These are phyloP conservation scores for Knoxia roxburghii DNA, from an alignment of 257 asterid genomes.

Conservation along the genomic window DNA sequence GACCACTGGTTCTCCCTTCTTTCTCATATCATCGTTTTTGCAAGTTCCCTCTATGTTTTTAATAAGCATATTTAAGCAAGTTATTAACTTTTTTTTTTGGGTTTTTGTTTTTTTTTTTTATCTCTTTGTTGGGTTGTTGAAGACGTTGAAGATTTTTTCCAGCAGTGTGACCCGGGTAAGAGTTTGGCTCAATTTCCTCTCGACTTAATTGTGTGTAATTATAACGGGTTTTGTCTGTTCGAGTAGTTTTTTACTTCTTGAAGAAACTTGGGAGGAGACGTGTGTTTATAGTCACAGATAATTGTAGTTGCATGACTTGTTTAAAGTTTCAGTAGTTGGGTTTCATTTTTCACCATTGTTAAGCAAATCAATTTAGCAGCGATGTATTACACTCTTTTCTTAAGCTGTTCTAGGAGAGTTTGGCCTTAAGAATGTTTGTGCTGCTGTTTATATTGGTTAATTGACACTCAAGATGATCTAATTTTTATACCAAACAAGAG, in stretches of 20 bases:
- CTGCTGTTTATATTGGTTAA: not conserved
- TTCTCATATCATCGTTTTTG: not conserved
- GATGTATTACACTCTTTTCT: not conserved
- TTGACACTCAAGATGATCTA: not conserved
- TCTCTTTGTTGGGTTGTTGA: slow-evolving; percentile 3
- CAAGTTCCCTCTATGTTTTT: not conserved
- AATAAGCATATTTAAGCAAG: not conserved
- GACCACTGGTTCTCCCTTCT: slow-evolving; percentile 28
- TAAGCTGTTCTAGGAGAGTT: not conserved
- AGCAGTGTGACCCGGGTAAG: slow-evolving; percentile 50
- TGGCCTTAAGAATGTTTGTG: not conserved
- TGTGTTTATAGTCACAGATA: not conserved
- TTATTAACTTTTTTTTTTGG: not conserved
- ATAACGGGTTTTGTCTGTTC: too few relatives aligned
- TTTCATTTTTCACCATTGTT: not conserved
- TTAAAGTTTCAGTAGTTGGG: not conserved
- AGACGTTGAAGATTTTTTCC: slow-evolving; percentile 36
- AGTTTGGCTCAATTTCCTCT: not conserved
- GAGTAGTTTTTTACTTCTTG: not conserved
- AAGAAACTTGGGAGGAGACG: not conserved
- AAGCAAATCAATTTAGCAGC: not conserved
- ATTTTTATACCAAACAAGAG: too few relatives aligned
- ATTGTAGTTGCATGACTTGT: not conserved
- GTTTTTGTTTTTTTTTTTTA: not conserved
- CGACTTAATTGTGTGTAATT: not conserved